Percentiles rank a stretch among this genome's conserved stretches.
phyloP scores from a whole-genome alignment of 306 rosid genomes.

The Ormosia emarginata region DNA sequence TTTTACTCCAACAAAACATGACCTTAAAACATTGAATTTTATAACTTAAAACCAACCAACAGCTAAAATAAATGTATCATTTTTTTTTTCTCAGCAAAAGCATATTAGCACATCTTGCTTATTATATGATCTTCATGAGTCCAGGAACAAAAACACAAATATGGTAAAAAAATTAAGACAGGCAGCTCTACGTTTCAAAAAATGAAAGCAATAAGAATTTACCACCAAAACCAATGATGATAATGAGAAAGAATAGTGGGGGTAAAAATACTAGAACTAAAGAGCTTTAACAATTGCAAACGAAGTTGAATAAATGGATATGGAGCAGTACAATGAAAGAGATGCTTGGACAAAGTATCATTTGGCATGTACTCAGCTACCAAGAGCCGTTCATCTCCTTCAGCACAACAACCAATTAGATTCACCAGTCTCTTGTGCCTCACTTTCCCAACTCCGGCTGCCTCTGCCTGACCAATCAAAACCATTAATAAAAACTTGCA shows the following conservation, averaged over 20 bases:
- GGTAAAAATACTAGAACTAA: background rate
- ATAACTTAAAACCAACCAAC: background rate
- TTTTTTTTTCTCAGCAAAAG: background rate
- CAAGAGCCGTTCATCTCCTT: conserved; percentile 82
- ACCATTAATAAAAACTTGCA: conserved; percentile 20
- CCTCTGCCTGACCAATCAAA: conserved; percentile 61
- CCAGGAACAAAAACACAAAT: conserved; percentile 3
- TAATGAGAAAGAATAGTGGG: conserved; percentile 7
- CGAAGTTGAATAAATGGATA: conserved; percentile 6
- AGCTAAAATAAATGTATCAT: background rate
- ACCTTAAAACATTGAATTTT: background rate
- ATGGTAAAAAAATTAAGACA: background rate
- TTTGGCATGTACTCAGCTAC: conserved; percentile 81
- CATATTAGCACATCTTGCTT: background rate
- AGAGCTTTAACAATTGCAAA: conserved; percentile 4
- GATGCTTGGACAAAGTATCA: conserved; percentile 81
- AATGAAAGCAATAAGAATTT: background rate
- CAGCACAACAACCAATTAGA: conserved; percentile 79
- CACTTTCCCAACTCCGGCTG: conserved; percentile 78
- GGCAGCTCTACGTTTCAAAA: background rate
- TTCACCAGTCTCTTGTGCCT: conserved; percentile 81
- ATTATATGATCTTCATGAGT: background rate
- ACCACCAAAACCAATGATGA: background rate
- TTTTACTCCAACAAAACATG: background rate
- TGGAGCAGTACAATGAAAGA: conserved; percentile 64